phyloP scores from a whole-genome alignment of 768 basidiomycete species.

The Kwoniella dejecticola region DNA sequence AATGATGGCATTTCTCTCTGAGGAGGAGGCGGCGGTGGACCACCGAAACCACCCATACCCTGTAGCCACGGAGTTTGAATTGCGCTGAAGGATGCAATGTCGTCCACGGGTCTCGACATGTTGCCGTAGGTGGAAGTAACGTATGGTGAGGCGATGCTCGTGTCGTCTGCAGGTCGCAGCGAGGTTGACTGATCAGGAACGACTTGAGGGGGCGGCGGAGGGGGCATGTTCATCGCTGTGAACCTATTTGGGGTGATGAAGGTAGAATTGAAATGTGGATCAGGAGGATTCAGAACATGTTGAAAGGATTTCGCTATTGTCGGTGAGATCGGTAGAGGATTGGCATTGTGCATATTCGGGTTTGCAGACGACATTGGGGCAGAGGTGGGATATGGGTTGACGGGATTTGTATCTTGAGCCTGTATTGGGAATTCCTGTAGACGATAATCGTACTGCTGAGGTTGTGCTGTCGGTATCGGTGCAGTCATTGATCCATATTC shows the following conservation, averaged over 20 bases:
- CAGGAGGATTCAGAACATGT: no score
- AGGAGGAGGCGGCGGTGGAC: slow-evolving; percentile 2
- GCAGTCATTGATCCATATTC: no score
- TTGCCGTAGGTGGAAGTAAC: no score
- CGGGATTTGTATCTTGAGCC: background rate
- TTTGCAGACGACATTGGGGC: no score
- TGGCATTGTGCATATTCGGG: background rate
- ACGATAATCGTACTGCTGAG: background rate
- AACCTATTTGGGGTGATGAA: background rate
- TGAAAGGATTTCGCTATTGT: no score
- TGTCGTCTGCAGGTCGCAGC: no score
- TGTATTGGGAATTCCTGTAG: background rate
- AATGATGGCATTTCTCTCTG: background rate
- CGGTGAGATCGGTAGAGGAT: background rate
- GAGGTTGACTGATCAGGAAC: no score
- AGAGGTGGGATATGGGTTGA: no score
- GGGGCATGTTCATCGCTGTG: background rate
- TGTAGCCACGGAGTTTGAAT: slow-evolving; percentile 3
- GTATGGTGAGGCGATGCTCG: no score
- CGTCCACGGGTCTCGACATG: no score
- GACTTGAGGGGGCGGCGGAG: background rate
- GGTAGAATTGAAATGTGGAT: background rate
- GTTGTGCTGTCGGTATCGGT: background rate
- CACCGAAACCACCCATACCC: background rate
- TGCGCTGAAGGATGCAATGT: no score